These are phyloP conservation scores for Xylariaceae sp. DNA, from an alignment of 2,329 filamentous ascomycete genomes.

Conservation along the genomic window DNA sequence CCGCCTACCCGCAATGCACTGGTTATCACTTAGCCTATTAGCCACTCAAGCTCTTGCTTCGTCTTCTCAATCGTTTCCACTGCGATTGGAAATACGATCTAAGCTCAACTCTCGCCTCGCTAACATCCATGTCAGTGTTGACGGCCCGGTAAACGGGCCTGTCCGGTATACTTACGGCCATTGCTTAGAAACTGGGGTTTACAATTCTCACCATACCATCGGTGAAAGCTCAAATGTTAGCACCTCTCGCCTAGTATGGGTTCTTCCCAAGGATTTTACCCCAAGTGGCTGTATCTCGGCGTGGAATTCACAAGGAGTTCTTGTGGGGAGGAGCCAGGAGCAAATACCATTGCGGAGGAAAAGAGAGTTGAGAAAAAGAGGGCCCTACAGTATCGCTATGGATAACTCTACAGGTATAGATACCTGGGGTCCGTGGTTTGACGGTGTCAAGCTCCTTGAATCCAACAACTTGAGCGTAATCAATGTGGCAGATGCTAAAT, in stretches of 20 bases:
- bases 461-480: constrained; percentile 58
- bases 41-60: constrained; percentile 1
- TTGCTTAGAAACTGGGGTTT: constrained; percentile 30
- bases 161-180: constrained; percentile 44
- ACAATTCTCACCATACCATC: constrained; percentile 39
- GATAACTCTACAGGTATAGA: constrained; percentile 56
- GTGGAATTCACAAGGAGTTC: constrained; percentile 40
- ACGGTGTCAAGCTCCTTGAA: constrained; percentile 65
- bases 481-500: constrained; percentile 60
- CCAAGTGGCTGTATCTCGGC: constrained; percentile 49
- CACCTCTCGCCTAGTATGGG: constrained; percentile 43
- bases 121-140: constrained; percentile 42
- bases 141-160: constrained; percentile 33
- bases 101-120: constrained; percentile 42
- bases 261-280: constrained; percentile 39
- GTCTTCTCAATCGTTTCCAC: constrained; percentile 30
- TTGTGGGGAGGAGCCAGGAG: constrained; percentile 45
- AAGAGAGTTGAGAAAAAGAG: constrained; percentile 36
- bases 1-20: background rate
- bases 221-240: constrained; percentile 26
- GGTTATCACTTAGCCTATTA: background rate
- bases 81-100: constrained; percentile 45
- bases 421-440: constrained; percentile 65
- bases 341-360: constrained; percentile 40
- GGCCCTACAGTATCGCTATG: constrained; percentile 49